These are phyloP conservation scores for Podospora appendiculata DNA, from an alignment of 495 filamentous ascomycete genomes.

Conservation along the genomic window DNA sequence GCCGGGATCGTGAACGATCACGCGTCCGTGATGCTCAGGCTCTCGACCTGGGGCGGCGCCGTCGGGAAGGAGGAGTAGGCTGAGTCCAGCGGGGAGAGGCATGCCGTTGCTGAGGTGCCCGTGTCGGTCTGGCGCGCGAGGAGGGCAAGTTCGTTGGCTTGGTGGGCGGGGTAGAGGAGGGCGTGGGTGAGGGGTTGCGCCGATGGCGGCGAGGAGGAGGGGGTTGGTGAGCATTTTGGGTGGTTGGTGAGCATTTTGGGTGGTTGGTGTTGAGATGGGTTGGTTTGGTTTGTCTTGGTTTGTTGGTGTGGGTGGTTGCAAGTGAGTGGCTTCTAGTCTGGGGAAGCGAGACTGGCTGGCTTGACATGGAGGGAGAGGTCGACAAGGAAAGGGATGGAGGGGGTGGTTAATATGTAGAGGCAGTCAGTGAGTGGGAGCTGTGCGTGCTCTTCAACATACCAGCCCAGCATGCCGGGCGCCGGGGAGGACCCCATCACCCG, in stretches of 20 bases:
- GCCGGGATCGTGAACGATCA: slow-evolving; percentile 6
- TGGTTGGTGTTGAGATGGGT: too few species aligned
- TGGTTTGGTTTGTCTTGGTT: too few species aligned
- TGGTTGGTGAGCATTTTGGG: not conserved
- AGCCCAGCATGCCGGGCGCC: too few species aligned
- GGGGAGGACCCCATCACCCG: too few species aligned
- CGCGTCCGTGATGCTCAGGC: slow-evolving; percentile 2
- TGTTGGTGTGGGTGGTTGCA: too few species aligned
- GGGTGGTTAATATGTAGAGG: too few species aligned
- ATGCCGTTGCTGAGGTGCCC: slow-evolving; percentile 1
- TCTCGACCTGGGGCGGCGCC: slow-evolving; percentile 3
- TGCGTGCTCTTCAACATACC: too few species aligned
- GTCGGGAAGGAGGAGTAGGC: slow-evolving; percentile 10
- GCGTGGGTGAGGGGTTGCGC: not conserved
- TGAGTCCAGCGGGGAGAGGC: slow-evolving; percentile 8
- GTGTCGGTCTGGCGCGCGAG: not conserved
- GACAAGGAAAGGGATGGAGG: too few species aligned
- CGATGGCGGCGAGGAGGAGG: not conserved
- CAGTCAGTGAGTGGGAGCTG: too few species aligned
- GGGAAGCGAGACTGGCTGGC: too few species aligned
- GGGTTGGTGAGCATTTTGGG: not conserved
- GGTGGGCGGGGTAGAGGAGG: not conserved
- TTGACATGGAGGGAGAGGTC: too few species aligned
- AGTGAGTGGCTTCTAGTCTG: too few species aligned
- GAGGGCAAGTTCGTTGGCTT: not conserved